These are phyloP conservation scores for Albizia julibrissin DNA, from an alignment of 306 rosid genomes.

Conservation along the genomic window DNA sequence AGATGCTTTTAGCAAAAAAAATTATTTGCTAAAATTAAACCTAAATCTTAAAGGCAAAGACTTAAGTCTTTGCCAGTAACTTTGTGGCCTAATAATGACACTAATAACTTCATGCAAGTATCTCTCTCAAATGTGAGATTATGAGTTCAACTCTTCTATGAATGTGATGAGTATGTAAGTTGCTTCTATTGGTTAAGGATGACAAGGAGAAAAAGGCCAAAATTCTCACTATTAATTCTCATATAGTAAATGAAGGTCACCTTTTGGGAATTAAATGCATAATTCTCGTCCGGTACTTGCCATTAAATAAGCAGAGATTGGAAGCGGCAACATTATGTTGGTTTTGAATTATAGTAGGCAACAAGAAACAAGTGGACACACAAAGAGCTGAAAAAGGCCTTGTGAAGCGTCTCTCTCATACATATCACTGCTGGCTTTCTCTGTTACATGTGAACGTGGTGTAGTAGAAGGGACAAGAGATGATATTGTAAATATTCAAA, in stretches of 20 bases:
- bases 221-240: neutral
- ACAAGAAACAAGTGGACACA: constrained; percentile 17
- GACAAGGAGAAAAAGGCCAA: neutral
- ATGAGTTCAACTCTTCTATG: too few species aligned
- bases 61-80: too few species aligned
- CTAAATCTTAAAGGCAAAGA: too few species aligned
- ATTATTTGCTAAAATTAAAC: too few species aligned
- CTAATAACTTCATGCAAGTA: too few species aligned
- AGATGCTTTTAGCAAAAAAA: too few species aligned
- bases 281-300: neutral
- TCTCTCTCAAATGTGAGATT: too few species aligned
- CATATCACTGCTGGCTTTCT: constrained; percentile 2
- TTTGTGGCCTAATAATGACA: too few species aligned
- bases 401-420: constrained; percentile 25
- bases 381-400: neutral
- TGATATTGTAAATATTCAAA: neutral
- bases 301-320: neutral
- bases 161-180: too few species aligned
- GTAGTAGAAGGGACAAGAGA: constrained; percentile 6
- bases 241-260: neutral
- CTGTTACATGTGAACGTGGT: constrained; percentile 5
- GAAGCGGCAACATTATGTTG: neutral
- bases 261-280: neutral
- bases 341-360: neutral
- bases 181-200: too few species aligned